These are phyloP conservation scores for Fusarium temperatum DNA, from an alignment of 2,329 filamentous ascomycete genomes.

Conservation along the genomic window DNA sequence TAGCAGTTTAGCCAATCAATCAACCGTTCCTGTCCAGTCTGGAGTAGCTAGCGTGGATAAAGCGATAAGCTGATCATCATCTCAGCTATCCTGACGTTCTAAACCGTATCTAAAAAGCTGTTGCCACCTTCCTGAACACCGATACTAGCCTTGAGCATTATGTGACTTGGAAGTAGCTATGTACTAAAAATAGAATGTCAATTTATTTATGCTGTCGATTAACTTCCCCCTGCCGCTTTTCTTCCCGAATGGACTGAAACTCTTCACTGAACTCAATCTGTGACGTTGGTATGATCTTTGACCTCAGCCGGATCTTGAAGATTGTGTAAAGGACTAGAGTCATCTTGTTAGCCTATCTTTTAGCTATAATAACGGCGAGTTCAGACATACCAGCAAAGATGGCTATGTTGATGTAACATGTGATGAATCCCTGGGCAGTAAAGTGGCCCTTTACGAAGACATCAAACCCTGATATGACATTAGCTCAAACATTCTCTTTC, in stretches of 20 bases:
- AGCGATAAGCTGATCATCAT: too few species aligned
- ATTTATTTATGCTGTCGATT: too few species aligned
- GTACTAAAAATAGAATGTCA: accelerated
- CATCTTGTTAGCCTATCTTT: accelerated
- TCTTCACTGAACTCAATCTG: background rate
- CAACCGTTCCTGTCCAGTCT: too few species aligned
- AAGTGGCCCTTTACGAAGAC: background rate
- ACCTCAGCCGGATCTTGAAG: background rate
- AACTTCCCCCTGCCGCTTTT: background rate
- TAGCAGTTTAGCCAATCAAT: too few species aligned
- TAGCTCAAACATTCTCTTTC: accelerated
- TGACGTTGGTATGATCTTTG: background rate
- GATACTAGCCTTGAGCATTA: too few species aligned
- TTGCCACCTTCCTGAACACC: accelerated
- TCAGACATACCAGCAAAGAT: background rate
- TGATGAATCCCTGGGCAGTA: background rate
- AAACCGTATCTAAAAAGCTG: too few species aligned
- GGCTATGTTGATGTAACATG: background rate
- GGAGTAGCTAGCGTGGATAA: too few species aligned
- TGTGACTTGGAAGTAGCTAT: accelerated
- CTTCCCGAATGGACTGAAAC: background rate
- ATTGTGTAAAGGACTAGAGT: background rate
- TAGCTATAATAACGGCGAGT: accelerated
- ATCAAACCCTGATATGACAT: background rate
- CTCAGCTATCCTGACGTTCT: too few species aligned